Base-by-base conservation (phyloP, 176 grass and related monocot species). In the Avena atlantica region DNA sequence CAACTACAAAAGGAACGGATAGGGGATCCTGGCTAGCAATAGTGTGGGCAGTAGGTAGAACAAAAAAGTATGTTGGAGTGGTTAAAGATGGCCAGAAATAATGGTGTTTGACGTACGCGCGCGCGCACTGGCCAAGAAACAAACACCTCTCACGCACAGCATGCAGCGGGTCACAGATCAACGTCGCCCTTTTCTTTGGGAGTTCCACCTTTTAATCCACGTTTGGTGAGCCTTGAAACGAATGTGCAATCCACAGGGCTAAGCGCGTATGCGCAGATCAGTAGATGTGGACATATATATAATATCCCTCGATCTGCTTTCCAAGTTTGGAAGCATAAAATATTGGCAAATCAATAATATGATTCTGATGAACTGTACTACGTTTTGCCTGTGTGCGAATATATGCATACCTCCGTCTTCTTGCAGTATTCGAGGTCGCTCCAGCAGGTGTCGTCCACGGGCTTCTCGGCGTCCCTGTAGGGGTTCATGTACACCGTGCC, bases 401-500 rank as follows among this genome's bases (percentile, higher is more conserved):
- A 42, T 42, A 42, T 16, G 13, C 13, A 12, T 78, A 94, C 95
- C 92, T 90, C 37, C 3, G 95, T 95, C 20, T 78, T 93, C 89
- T 91, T 95, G 92, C 95, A 97, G 87, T 91, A 97, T 0, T 95
- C 92, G 9, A 97, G 87, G 79, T 97, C 95, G 34, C 92, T 95
- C 95, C 95, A 97, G 85, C 92, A 97, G 5, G 85, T 88, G 70
- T 93, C 92, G 20, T 95, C 95, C 6, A 97, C 91, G 9, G 78
- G 83, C 53, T 64, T 87, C 45, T 68, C 86, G 0, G 87, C 29
- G 59, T 82, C 86, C 20, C 78, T 87, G 57, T 84, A 74, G 37
- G 95, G 95, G 89, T 93, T 95, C 95, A 97, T 93, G 82, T 95
- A 95, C 36, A 97, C 89, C 8, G 95, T 66, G 11, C 95, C 95